Conservation (phyloP, 2,329 filamentous ascomycete genomes). For the Pezicula carpinea region DNA sequence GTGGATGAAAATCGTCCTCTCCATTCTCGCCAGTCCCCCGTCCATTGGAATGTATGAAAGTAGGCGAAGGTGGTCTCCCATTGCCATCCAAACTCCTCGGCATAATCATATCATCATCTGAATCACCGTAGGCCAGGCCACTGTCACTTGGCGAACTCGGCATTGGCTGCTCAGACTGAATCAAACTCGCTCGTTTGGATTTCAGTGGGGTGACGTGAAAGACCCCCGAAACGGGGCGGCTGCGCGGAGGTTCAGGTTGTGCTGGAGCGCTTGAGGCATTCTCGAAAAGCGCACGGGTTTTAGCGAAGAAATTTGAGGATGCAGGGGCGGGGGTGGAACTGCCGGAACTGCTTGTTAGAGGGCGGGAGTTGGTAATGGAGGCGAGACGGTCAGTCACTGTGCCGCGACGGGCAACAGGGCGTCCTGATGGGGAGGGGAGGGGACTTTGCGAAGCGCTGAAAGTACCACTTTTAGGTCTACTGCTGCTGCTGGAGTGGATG, state of each 20-base stretch:
- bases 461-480: neutral
- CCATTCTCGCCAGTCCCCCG: neutral
- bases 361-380: neutral
- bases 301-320: constrained; percentile 17
- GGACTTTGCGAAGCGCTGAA: neutral
- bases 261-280: constrained; percentile 9
- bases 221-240: constrained; percentile 5
- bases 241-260: neutral
- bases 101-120: constrained; percentile 9
- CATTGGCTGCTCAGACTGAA: neutral
- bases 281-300: constrained; percentile 24
- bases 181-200: constrained; percentile 8
- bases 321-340: neutral
- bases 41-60: constrained; percentile 4
- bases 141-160: too few relatives aligned
- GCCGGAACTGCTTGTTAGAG: neutral
- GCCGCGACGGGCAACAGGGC: neutral
- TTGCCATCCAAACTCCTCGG: constrained; percentile 11
- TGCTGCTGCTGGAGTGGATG: neutral
- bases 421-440: neutral
- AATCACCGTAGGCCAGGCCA: neutral
- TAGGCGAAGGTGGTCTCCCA: constrained; percentile 12
- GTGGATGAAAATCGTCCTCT: neutral
- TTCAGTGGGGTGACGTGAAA: constrained; percentile 2
- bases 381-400: neutral